These are phyloP conservation scores for Neonectria magnoliae DNA, from an alignment of 2,329 filamentous ascomycete species.

Conservation along the genomic window DNA sequence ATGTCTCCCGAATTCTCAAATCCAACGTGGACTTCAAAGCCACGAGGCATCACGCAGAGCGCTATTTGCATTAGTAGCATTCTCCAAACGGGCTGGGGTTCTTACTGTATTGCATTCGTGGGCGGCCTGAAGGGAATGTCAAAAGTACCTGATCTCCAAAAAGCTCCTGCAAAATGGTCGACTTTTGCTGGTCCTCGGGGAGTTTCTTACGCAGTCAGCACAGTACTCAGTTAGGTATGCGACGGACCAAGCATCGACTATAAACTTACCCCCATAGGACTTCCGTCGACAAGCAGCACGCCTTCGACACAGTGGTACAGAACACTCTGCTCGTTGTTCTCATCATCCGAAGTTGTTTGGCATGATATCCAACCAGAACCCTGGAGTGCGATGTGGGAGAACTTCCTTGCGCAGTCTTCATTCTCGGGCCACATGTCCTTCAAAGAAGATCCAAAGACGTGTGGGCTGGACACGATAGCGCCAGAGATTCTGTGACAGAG, in stretches of 20 bases:
- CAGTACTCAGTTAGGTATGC: too few relatives aligned
- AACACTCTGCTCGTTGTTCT: constrained; percentile 28
- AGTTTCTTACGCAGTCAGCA: constrained; percentile 51
- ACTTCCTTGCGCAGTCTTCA: constrained; percentile 22
- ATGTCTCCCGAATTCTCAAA: constrained; percentile 30
- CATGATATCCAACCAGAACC: constrained; percentile 31
- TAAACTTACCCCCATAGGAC: constrained; percentile 41
- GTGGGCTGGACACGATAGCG: constrained; percentile 20
- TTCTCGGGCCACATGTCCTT: constrained; percentile 37
- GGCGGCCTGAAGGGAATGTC: constrained; percentile 60
- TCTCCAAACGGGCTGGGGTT: neutral
- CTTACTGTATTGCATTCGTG: constrained; percentile 63
- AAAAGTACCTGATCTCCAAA: constrained; percentile 64
- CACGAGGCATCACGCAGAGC: constrained; percentile 20
- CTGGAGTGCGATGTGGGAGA: constrained; percentile 11
- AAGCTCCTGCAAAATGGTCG: constrained; percentile 54
- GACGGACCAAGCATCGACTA: neutral
- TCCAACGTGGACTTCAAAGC: constrained; percentile 64
- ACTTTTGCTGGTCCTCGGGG: constrained; percentile 58
- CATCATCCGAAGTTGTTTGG: constrained; percentile 13
- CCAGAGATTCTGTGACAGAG: constrained; percentile 21
- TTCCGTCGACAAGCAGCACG: constrained; percentile 47
- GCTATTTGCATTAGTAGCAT: neutral
- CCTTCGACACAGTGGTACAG: constrained; percentile 47
- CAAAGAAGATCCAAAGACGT: constrained; percentile 30